Conservation (phyloP, 169 alveolate genomes). For the Plasmodium blacklocki region DNA sequence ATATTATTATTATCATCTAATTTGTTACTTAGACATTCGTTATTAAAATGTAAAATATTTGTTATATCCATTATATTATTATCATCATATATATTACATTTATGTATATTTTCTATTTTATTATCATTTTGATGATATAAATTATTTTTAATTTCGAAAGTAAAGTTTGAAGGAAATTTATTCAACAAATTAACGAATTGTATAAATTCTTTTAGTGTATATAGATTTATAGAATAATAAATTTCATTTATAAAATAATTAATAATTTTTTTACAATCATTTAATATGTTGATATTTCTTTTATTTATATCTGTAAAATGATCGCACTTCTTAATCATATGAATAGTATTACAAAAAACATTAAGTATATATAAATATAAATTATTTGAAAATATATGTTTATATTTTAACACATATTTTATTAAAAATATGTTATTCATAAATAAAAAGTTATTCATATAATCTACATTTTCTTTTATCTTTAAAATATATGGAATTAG, state of each 20-base stretch:
- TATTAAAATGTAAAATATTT: slow-evolving; percentile 10
- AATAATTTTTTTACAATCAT: slow-evolving; percentile 47
- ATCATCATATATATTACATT: too few species aligned
- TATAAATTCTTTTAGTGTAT: slow-evolving; percentile 57
- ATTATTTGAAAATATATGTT: slow-evolving; percentile 10
- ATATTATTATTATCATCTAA: neutral
- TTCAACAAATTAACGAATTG: slow-evolving; percentile 20
- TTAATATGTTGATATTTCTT: slow-evolving; percentile 37
- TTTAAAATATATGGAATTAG: slow-evolving; percentile 8
- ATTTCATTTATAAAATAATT: slow-evolving; percentile 68
- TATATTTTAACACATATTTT: slow-evolving; percentile 39
- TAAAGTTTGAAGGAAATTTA: slow-evolving; percentile 28
- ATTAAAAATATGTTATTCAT: slow-evolving; percentile 37
- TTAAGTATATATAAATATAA: slow-evolving; percentile 26
- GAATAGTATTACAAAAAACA: slow-evolving; percentile 21
- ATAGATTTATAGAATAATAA: slow-evolving; percentile 27
- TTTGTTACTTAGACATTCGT: neutral
- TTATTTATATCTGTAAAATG: slow-evolving; percentile 41
- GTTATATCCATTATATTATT: neutral
- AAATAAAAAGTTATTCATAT: slow-evolving; percentile 42
- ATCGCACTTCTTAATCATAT: slow-evolving; percentile 12
- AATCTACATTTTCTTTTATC: slow-evolving; percentile 3
- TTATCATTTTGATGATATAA: neutral
- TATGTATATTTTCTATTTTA: neutral
- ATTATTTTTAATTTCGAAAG: slow-evolving; percentile 36